phyloP scores from a whole-genome alignment of 345 rosid species.

The Syzygium aromaticum region DNA sequence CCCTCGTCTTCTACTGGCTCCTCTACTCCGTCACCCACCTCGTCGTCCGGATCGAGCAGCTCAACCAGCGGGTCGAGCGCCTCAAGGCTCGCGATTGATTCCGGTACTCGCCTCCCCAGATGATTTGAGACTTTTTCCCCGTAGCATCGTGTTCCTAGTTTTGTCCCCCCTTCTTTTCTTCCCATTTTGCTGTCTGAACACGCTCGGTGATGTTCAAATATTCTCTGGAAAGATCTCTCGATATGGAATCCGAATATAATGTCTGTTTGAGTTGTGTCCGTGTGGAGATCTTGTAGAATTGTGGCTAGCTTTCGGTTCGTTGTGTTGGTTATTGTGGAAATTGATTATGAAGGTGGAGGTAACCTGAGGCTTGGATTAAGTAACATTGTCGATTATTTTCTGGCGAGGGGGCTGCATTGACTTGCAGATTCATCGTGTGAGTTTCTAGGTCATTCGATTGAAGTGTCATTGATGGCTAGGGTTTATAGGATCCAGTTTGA shows the following conservation, averaged over 20 bases:
- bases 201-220: neutral
- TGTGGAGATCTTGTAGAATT: neutral
- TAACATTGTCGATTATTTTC: neutral
- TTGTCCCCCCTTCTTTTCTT: rapidly evolving
- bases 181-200: neutral
- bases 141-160: neutral
- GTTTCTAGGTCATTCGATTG: neutral
- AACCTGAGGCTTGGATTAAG: neutral
- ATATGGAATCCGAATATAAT: neutral
- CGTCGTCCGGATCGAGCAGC: constrained; percentile 56
- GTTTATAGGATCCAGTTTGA: neutral
- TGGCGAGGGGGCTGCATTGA: neutral
- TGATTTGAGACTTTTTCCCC: neutral
- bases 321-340: neutral
- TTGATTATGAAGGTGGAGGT: neutral
- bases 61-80: constrained; percentile 68
- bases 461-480: neutral
- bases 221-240: neutral
- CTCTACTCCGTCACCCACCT: constrained; percentile 66
- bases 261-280: neutral
- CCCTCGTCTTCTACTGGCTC: constrained; percentile 79
- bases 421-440: neutral
- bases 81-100: constrained; percentile 32
- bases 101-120: neutral
- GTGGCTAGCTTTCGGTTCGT: neutral